These are phyloP conservation scores for Quercus engelmannii DNA, from an alignment of 306 rosid genomes.

Conservation along the genomic window DNA sequence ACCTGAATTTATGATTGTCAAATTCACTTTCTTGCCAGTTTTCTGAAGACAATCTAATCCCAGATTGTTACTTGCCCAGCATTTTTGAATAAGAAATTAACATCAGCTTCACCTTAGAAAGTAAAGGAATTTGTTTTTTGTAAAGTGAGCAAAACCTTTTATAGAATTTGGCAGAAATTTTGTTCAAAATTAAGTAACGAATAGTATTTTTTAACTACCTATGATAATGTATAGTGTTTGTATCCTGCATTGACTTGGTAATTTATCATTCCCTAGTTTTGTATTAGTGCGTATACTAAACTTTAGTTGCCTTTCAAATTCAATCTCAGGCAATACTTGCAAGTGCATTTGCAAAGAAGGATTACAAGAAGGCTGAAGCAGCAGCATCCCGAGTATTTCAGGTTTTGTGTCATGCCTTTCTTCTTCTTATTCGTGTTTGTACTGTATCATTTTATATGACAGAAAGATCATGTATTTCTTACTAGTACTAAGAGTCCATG, in stretches of 20 bases:
- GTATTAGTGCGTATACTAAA: background rate
- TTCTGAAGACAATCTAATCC: background rate
- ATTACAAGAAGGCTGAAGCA: conserved; percentile 61
- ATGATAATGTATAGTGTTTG: background rate
- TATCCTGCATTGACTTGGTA: background rate
- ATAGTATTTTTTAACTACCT: background rate
- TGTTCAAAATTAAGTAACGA: background rate
- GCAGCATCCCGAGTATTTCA: conserved; percentile 81
- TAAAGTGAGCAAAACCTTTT: no score
- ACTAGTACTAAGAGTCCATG: background rate
- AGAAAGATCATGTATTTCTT: background rate
- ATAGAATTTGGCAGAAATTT: background rate
- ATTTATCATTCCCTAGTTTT: background rate
- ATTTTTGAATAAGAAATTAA: background rate
- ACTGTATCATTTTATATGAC: background rate
- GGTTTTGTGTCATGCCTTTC: conserved; percentile 33
- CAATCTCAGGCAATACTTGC: conserved; percentile 83
- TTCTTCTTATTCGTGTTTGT: background rate
- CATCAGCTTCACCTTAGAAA: background rate
- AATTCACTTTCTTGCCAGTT: background rate
- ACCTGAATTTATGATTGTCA: background rate
- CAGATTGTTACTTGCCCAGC: background rate
- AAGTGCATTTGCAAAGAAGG: conserved; percentile 84
- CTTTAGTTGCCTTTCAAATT: conserved; percentile 5
- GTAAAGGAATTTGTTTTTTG: background rate